Conservation (phyloP, 768 basidiomycete genomes). For the Termitomyces sp. region DNA sequence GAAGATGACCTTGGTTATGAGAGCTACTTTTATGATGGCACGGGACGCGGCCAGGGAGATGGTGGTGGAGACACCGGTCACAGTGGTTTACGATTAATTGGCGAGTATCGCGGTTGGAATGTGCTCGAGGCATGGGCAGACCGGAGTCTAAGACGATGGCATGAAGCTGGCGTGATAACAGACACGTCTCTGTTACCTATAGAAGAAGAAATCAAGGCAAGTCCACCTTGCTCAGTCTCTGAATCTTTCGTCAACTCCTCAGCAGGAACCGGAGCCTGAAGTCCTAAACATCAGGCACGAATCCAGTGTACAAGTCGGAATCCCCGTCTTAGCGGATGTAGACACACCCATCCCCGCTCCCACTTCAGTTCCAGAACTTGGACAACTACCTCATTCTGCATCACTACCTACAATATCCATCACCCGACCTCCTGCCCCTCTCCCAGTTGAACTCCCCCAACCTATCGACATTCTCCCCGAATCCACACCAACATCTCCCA, state of each 20-base stretch:
- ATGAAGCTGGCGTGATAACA: slow-evolving; percentile 67
- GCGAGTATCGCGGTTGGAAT: slow-evolving; percentile 90
- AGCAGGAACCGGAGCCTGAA: slow-evolving; percentile 34
- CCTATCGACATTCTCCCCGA: slow-evolving; percentile 49
- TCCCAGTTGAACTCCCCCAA: slow-evolving; percentile 67
- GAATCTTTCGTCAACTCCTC: not conserved
- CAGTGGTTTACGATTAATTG: slow-evolving; percentile 68
- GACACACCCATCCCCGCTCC: slow-evolving; percentile 31
- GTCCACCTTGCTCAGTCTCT: slow-evolving; percentile 14
- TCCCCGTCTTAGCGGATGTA: slow-evolving; percentile 51
- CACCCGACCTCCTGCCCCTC: slow-evolving; percentile 67
- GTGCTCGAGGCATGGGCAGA: slow-evolving; percentile 94
- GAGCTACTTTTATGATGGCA: slow-evolving; percentile 81
- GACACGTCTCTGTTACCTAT: slow-evolving; percentile 35
- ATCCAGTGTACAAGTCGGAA: slow-evolving; percentile 52
- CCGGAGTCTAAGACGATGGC: slow-evolving; percentile 82
- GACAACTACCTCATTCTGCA: slow-evolving; percentile 13
- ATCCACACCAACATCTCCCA: slow-evolving; percentile 40
- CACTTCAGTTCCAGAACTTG: slow-evolving; percentile 15
- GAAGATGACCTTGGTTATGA: slow-evolving; percentile 87
- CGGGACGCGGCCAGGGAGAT: slow-evolving; percentile 71
- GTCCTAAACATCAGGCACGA: slow-evolving; percentile 33
- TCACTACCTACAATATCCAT: slow-evolving; percentile 52
- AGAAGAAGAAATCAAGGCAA: slow-evolving; percentile 47
- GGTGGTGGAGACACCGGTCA: slow-evolving; percentile 71